Base-by-base conservation (phyloP, 2,329 filamentous ascomycete species). In the Fusarium penzigii region DNA sequence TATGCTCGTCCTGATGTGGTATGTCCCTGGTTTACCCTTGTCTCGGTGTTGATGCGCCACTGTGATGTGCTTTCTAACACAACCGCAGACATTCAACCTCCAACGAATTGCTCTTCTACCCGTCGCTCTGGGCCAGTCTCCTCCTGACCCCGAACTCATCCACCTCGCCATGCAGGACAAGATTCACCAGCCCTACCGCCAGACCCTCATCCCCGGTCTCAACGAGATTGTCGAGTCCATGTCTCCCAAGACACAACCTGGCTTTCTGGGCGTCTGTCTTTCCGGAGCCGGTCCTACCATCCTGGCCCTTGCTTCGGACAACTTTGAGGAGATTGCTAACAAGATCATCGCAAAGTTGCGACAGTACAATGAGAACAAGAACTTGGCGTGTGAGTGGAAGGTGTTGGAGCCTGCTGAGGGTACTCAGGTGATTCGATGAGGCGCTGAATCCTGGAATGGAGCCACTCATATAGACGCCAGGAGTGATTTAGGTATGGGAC, bases 101-200 rank as follows among this genome's bases (percentile, higher is more conserved):
- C 94, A 97, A 75, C 84, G 94, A 60, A 90, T 96, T 70, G 92
- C 93, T 3, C 82, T 99, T 45, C 82, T 99, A 12, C 92, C 93
- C 32, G 90, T 92, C 11, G 92, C 92, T 1, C 81, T 99, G 42
- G 92, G 92, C 58, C 87, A 91, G 70, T 93, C 89, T 8, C 93
- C 94, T 10, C 93, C 92, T 2, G 89, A 97, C 68, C 88, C 94
- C 17, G 88, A 95, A 65, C 88, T 96, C 72, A 99, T 99, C 70
- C 95, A 95, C 76, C 86, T 95, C 44, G 93, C 92, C 43, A 99
- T 99, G 94, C 94, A 97, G 75, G 94, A 99, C 78, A 96, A 92
- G 75, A 85, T 99, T 55, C 94, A 99, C 76, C 94, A 99, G 74
- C 94, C 92, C 41, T 97, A 99, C 77, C 88, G 94, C 48, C 88